Percentiles rank a stretch among this genome's conserved stretches.
These are phyloP conservation scores for Fusarium xylarioides DNA, from an alignment of 2,329 filamentous ascomycete species.

Conservation along the genomic window DNA sequence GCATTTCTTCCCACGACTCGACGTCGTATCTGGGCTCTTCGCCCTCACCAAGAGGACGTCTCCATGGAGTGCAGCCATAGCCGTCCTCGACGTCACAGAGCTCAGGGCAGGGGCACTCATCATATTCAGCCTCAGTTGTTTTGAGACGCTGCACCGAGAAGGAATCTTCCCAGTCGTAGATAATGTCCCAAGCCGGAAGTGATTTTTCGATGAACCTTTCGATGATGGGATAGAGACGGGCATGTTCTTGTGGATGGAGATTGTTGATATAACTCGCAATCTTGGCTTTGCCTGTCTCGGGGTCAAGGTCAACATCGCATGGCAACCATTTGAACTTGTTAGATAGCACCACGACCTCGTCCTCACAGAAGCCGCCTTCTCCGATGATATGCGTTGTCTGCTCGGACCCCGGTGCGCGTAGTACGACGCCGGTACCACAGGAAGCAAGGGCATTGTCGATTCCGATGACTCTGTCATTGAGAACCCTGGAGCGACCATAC, in stretches of 20 bases:
- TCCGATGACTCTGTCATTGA: background rate
- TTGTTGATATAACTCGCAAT: slow-evolving; percentile 14
- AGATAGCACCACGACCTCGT: background rate
- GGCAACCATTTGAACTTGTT: background rate
- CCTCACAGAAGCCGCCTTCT: background rate
- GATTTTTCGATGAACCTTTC: background rate
- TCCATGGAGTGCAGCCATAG: background rate
- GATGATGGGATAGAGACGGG: background rate
- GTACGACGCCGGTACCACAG: background rate
- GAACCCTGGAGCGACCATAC: background rate
- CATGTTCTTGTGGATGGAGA: background rate
- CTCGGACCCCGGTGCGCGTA: background rate
- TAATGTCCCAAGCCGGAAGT: background rate
- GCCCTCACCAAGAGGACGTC: background rate
- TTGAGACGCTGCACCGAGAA: background rate
- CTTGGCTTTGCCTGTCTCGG: background rate
- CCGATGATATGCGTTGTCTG: background rate
- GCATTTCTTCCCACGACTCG: background rate
- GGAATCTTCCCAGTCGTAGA: background rate
- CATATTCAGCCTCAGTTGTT: background rate
- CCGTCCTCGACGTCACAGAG: background rate
- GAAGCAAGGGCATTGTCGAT: background rate
- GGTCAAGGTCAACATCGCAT: background rate
- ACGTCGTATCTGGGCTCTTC: background rate
- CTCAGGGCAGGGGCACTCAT: background rate